phyloP scores from a whole-genome alignment of 2,329 filamentous ascomycete genomes.

The Colletotrichum trifolii region DNA sequence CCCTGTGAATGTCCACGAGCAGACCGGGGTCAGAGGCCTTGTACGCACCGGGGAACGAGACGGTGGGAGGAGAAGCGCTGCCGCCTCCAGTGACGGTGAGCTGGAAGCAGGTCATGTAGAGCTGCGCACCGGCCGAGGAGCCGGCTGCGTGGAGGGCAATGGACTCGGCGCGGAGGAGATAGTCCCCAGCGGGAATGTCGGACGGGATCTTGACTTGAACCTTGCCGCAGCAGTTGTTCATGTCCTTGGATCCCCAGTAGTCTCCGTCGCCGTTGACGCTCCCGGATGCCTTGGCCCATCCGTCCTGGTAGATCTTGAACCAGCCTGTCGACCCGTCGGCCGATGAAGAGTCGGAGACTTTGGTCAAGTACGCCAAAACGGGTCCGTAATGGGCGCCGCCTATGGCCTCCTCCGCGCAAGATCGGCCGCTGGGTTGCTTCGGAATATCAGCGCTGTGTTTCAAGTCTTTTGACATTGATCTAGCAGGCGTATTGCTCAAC shows the following conservation, averaged over 20 bases:
- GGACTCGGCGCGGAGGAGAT: slow-evolving; percentile 64
- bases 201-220: slow-evolving; percentile 50
- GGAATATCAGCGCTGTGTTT: neutral
- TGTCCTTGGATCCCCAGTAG: slow-evolving; percentile 35
- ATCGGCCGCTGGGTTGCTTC: slow-evolving; percentile 53
- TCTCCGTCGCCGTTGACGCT: slow-evolving; percentile 47
- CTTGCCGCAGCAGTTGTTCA: slow-evolving; percentile 35
- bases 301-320: slow-evolving; percentile 64
- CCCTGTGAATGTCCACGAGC: slow-evolving; percentile 58
- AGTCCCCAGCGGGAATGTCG: slow-evolving; percentile 60
- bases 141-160: slow-evolving; percentile 61
- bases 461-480: neutral
- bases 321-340: slow-evolving; percentile 56
- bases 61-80: slow-evolving; percentile 39
- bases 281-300: slow-evolving; percentile 42
- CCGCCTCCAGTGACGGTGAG: slow-evolving; percentile 43
- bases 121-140: slow-evolving; percentile 51
- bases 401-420: slow-evolving; percentile 59
- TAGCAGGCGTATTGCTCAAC: neutral
- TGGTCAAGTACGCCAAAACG: slow-evolving; percentile 59
- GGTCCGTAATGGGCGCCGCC: slow-evolving; percentile 64
- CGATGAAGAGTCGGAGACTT: slow-evolving; percentile 57
- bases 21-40: slow-evolving; percentile 54
- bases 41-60: slow-evolving; percentile 36
- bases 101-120: slow-evolving; percentile 47